These are phyloP conservation scores for Eucalyptus pauciflora DNA, from an alignment of 345 rosid genomes.

Conservation along the genomic window DNA sequence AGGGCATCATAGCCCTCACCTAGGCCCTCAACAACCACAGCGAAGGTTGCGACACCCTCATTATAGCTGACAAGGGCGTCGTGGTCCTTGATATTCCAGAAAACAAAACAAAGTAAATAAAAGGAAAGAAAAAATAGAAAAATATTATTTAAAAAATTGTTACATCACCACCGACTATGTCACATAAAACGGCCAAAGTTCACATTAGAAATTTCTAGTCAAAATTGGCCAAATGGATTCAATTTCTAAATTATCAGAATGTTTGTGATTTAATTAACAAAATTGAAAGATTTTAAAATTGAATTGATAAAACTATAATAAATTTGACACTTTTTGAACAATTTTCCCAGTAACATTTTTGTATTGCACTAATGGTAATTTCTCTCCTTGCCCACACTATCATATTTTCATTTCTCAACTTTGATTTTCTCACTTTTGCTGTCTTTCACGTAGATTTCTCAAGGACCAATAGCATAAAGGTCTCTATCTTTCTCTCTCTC, in stretches of 20 bases:
- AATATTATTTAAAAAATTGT: no score
- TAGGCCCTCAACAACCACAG: no score
- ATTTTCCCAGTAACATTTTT: neutral
- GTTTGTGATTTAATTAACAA: neutral
- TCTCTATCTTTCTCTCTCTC: neutral
- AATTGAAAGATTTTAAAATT: no score
- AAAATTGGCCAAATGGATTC: no score
- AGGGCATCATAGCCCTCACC: no score
- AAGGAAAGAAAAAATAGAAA: neutral
- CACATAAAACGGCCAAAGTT: no score
- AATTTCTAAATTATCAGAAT: no score
- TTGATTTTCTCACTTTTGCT: neutral
- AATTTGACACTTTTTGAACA: no score
- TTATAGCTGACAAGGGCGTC: neutral
- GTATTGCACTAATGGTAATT: neutral
- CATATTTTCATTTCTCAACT: neutral
- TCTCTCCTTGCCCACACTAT: neutral
- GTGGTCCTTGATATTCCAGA: neutral
- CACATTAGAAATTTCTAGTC: neutral
- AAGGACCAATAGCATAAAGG: neutral
- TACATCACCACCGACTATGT: rapidly evolving
- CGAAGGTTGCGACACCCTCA: neutral
- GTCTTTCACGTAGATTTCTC: neutral
- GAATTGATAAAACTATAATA: no score
- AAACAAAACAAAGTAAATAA: neutral